Evolutionary conservation across 2,329 filamentous ascomycete species (phyloP), one percentile per base, ranked within the genome.

Genomic region (Fusarium guadeloupense): DNA sequence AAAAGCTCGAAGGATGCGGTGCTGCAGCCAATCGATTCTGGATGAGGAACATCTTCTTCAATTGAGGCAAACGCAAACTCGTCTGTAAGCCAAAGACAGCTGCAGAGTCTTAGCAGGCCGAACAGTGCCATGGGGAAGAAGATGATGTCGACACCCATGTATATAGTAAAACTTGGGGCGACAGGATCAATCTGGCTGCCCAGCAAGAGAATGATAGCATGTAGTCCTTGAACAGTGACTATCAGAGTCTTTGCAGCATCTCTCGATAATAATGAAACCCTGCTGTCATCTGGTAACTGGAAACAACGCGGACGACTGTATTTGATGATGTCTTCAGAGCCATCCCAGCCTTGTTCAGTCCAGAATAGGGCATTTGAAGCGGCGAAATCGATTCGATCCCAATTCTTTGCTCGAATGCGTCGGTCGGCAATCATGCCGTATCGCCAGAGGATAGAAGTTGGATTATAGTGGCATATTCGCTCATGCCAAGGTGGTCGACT

Each of bases 391-490:
- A 44, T 28, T 2, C 9, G 43, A 10, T 45, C 35, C 59, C 57
- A 63, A 2, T 44, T 33, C 6, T 34, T 20, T 0, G 59, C 52
- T 0, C 59, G 39, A 6, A 63, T 26, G 0, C 59, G 44, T 2
- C 59, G 44, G 12, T 62, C 59, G 1, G 57, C 19, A 5, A 63
- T 37, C 3, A 33, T 21, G 1, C 33, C 52, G 6, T 62, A 62
- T 6, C 59, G 35, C 59, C 59, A 62, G 1, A 62, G 26, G 3
- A 62, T 61, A 1, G 57, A 62, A 1, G 59, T 62, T 6, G 59
- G 59, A 2, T 62, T 62, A 2, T 62, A 62, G 7, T 58, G 59
- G 2, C 59, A 62, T 3, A 62, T 8, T 2, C 43, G 26, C 7
- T 62, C 57, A 9, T 62, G 57, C 53, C 52, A 63, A n/a, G 35